A percentile compares a stretch with the other conserved stretches of the same genome.
Evolutionary conservation across 2,329 filamentous ascomycete genomes (phyloP).

Genomic region (Xylaria sp.): DNA sequence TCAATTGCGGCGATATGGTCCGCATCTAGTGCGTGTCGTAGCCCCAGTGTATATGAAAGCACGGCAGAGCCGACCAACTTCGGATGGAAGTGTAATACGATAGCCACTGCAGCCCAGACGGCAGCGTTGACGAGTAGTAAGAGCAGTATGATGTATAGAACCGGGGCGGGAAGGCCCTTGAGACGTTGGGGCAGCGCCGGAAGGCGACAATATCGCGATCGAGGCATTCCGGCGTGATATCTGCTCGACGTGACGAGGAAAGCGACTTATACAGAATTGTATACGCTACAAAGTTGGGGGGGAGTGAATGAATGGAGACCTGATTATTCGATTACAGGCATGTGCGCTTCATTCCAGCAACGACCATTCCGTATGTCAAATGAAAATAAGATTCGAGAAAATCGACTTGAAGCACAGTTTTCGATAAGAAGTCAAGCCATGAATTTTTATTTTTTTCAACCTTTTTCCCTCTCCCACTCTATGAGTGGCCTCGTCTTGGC

Average conservation of each 20-base stretch:
- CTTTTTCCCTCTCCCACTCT: not conserved
- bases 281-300: not conserved
- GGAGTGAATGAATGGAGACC: not conserved
- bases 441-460: not conserved
- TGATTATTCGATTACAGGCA: not conserved
- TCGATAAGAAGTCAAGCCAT: not conserved
- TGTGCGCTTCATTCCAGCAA: not conserved
- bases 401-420: not conserved
- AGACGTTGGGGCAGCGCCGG: constrained; percentile 37
- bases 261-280: not conserved
- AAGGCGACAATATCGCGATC: constrained; percentile 13
- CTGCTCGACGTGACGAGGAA: not conserved
- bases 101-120: constrained; percentile 64
- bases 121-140: constrained; percentile 63
- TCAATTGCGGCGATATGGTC: constrained; percentile 91
- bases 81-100: constrained; percentile 64
- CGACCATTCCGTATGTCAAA: not conserved
- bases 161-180: constrained; percentile 46
- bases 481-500: too few species aligned
- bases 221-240: constrained; percentile 18
- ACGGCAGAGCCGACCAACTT: constrained; percentile 81
- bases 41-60: constrained; percentile 86
- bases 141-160: constrained; percentile 60
- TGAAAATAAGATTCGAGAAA: not conserved
- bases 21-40: constrained; percentile 96